These are phyloP conservation scores for Erigeron canadensis DNA, from an alignment of 129 eudicot species.

Conservation along the genomic window DNA sequence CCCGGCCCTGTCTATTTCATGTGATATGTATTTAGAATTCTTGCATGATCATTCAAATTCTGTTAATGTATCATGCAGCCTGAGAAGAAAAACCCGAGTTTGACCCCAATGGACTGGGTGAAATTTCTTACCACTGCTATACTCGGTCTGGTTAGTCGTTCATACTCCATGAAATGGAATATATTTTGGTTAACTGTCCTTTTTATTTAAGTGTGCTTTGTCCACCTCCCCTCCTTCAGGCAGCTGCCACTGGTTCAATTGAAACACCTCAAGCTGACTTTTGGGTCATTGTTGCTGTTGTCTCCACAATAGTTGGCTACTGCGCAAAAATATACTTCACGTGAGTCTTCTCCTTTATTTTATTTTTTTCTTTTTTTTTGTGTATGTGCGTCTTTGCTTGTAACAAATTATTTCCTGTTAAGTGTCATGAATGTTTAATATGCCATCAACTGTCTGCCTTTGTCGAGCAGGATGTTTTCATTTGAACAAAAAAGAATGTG, in stretches of 20 bases:
- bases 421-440: too few relatives aligned
- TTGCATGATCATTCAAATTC: background rate
- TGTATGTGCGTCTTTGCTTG: too few relatives aligned
- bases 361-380: too few relatives aligned
- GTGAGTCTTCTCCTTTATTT: constrained; percentile 56
- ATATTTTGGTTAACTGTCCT: background rate
- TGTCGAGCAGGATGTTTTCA: too few relatives aligned
- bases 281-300: constrained; percentile 85
- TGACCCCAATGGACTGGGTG: constrained; percentile 98
- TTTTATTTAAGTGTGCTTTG: background rate
- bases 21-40: background rate
- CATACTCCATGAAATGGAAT: background rate
- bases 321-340: constrained; percentile 91
- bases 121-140: constrained; percentile 74
- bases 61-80: constrained; percentile 47
- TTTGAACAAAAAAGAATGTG: background rate
- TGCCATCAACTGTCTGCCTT: too few relatives aligned
- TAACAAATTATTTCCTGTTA: too few relatives aligned
- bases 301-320: constrained; percentile 84
- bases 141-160: constrained; percentile 76
- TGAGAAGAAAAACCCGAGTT: constrained; percentile 91
- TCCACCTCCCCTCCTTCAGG: constrained; percentile 35
- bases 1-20: background rate
- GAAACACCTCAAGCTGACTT: constrained; percentile 79
- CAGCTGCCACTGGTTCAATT: constrained; percentile 76